Base-by-base conservation (phyloP, 768 basidiomycete genomes). In the Boletus edulis region DNA sequence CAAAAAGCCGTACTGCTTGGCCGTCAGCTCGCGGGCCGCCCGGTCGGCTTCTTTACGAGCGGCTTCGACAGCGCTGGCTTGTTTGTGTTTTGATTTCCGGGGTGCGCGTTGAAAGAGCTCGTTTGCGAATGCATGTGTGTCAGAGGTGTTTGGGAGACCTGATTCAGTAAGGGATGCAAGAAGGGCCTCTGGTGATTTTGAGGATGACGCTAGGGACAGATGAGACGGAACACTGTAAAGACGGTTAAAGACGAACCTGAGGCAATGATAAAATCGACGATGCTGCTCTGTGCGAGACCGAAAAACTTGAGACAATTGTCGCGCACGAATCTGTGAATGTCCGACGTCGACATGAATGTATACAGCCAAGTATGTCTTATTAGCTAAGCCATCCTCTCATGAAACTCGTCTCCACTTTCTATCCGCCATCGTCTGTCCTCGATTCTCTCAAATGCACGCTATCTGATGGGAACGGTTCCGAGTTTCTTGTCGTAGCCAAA, bases 261-360 rank as follows among this genome's bases (percentile, higher is more conserved):
- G 46, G 91, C 91, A 69, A 91, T 77, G 35, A 97, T 87, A 70
- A 86, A 97, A 75, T 93, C 87, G 61, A 93, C 83, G 56, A 89
- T 91, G 60, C 83, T 91, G 59, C 80, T 79, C 73, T 96, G 90
- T 20, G 94, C 85, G 44, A 91, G 80, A 52, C 90, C 90, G 62
- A 95, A 88, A 62, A 94, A 81, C 90, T 92, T 61, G 55, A 91
- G 78, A 49, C 81, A 81, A 71, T 89, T 89, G 73, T 91, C 89
- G 72, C 85, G 88, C 59, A 91, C 83, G 68, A 87, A 91, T 55
- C 83, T 76, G 59, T 86, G 78, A 49, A 91, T 75, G 61, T 83
- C 80, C 52, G 46, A 42, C 24, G 80, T 76, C 57, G 85, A 78
- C 87, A 87, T 88, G 64, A 46, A 43, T 7, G 17, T 35, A 5